Evolutionary conservation across 208 protist species (phyloP), one percentile per base, ranked within the genome.

Genomic region (Trypanosoma platydactyli): DNA sequence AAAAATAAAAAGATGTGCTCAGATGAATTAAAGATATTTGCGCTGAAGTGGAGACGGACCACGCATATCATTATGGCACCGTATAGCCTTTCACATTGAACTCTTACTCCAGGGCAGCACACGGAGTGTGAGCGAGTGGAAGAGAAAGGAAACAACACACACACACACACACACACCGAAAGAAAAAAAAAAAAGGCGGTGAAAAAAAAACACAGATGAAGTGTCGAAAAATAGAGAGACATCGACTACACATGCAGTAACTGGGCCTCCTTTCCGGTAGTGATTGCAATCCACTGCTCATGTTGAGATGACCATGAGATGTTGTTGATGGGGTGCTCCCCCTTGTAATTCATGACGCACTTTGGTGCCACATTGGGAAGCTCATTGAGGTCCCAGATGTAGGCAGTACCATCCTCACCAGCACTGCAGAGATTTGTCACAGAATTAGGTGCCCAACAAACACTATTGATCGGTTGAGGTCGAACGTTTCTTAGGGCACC

Each of bases 301-400:
- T 92, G 62, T 51, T 80, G 65, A 9, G 79, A 77, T 6, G 76
- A 78, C 90, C 90, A 95, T 6, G 81, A 87, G 22, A 94, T 86
- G 49, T 86, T 93, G 73, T 95, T 95, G 57, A 95, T 93, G 5
- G 86, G 83, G 15, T 76, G 71, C 16, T 82, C 84, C 24, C 76
- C 81, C 40, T 83, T 70, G 27, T 84, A 89, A 65, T 82, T 68
- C 54, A 88, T 79, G 22, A 91, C 56, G 11, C 82, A 85, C 29
- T 67, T 73, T 24, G 72, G 64, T 41, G 56, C 59, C 22, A 68
- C 60, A 56, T 92, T 78, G 3, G 77, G 79, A 44, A 93, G 46
- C 27, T 65, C 73, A 30, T 78, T 94, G 12, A 97, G 75, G 68
- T 98, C 98, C 98, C 98, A 99, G 51, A 99, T 99, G 51, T 98